Percentiles rank a stretch among this genome's conserved stretches.
Conservation (phyloP, 139 green algal genomes). For the Nannochloris sp. region DNA sequence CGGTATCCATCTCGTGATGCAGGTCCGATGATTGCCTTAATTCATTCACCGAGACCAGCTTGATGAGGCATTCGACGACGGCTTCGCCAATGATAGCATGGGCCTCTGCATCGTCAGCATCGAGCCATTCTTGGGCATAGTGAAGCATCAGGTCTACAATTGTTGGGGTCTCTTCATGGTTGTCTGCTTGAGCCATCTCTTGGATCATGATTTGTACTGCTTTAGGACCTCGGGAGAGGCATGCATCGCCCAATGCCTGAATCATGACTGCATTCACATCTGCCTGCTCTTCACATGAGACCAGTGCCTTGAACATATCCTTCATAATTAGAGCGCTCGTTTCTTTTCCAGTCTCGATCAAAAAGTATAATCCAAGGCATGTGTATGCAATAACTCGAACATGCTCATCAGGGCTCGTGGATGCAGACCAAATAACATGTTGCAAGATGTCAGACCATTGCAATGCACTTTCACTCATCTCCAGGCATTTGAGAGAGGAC, state of each 20-base stretch:
- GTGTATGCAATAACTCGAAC: constrained; percentile 29
- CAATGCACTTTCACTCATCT: not conserved
- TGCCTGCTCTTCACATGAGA: constrained; percentile 1
- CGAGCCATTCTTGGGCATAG: constrained; percentile 15
- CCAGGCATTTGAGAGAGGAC: not conserved
- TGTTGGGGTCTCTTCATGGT: constrained; percentile 3
- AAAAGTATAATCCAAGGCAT: constrained; percentile 39
- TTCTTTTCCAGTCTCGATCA: constrained; percentile 23
- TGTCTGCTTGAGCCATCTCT: not conserved
- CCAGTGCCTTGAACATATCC: constrained; percentile 10
- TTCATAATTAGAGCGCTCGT: not conserved
- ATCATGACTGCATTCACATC: constrained; percentile 8
- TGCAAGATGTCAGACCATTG: constrained; percentile 12
- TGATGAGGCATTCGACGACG: constrained; percentile 28
- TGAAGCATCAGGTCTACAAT: constrained; percentile 33
- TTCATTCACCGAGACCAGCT: constrained; percentile 29
- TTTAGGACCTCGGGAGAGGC: constrained; percentile 12
- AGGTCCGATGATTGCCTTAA: constrained; percentile 2
- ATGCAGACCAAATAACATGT: constrained; percentile 17
- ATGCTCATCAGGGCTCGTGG: not conserved
- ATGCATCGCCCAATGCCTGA: constrained; percentile 26
- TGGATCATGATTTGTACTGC: constrained; percentile 11
- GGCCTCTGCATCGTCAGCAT: constrained; percentile 1
- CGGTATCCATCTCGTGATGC: constrained; percentile 1
- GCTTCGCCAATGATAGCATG: constrained; percentile 9